phyloP scores from a whole-genome alignment of 208 protist species.

The Eutreptiella sp. region DNA sequence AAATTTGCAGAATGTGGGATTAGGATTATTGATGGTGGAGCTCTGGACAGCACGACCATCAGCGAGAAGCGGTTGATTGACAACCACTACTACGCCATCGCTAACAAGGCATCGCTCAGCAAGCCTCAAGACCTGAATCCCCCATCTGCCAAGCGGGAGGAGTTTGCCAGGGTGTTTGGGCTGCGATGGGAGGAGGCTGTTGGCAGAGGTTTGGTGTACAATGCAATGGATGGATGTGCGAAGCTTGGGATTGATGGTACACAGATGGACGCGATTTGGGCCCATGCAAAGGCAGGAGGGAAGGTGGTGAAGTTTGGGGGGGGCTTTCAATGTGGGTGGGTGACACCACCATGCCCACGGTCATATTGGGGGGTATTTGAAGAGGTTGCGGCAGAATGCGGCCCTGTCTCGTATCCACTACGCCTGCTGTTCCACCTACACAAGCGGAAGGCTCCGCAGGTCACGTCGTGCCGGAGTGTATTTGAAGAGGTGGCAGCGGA shows the following conservation, averaged over 20 bases:
- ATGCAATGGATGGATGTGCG: slow-evolving; percentile 41
- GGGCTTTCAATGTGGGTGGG: slow-evolving; percentile 56
- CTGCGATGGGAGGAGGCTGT: slow-evolving; percentile 59
- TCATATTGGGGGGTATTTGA: too few species aligned
- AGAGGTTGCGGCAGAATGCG: too few species aligned
- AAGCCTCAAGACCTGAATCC: slow-evolving; percentile 40
- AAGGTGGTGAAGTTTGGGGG: slow-evolving; percentile 47
- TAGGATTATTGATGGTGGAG: slow-evolving; percentile 44
- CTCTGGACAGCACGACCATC: slow-evolving; percentile 40
- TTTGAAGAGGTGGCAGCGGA: too few species aligned
- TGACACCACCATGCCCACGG: too few species aligned
- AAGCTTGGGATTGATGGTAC: slow-evolving; percentile 35
- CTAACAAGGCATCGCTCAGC: slow-evolving; percentile 46
- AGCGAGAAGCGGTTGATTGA: slow-evolving; percentile 44
- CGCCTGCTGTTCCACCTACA: too few species aligned
- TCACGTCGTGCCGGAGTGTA: too few species aligned
- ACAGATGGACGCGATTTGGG: slow-evolving; percentile 46
- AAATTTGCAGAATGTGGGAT: slow-evolving; percentile 40
- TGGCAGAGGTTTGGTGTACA: slow-evolving; percentile 49
- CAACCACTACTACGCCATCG: slow-evolving; percentile 51
- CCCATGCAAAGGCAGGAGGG: slow-evolving; percentile 34
- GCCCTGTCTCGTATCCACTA: too few species aligned
- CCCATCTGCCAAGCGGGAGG: slow-evolving; percentile 41
- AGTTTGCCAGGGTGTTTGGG: slow-evolving; percentile 49
- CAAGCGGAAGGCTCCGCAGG: too few species aligned